phyloP scores from a whole-genome alignment of 805 yeast genomes.

The Aciculoconidium aculeatum region DNA sequence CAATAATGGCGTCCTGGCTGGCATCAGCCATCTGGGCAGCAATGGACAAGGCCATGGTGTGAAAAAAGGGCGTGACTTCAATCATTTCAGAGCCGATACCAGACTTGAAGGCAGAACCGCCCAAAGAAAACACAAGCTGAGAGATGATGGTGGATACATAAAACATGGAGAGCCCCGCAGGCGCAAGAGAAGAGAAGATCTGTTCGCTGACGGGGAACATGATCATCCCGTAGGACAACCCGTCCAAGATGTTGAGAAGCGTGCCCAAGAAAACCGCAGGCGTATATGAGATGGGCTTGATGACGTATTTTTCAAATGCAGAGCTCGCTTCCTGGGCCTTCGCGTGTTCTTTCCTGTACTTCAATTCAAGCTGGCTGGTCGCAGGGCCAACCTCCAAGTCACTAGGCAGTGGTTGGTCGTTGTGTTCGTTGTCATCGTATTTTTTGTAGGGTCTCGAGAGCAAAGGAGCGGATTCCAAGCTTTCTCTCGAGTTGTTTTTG shows the following conservation, averaged over 20 bases:
- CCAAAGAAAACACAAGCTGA: constrained; percentile 81
- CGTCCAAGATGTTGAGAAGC: constrained; percentile 83
- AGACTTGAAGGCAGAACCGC: constrained; percentile 82
- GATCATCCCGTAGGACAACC: constrained; percentile 95
- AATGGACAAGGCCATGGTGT: constrained; percentile 81
- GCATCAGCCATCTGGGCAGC: constrained; percentile 43
- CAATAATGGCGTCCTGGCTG: constrained; percentile 50
- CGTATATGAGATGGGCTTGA: constrained; percentile 41
- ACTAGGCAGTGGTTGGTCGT: constrained; percentile 5
- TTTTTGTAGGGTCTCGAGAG: too few species aligned
- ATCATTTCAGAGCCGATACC: constrained; percentile 99
- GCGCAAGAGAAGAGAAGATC: constrained; percentile 70
- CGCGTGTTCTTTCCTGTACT: not conserved
- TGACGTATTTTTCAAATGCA: constrained; percentile 9
- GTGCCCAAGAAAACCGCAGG: constrained; percentile 88
- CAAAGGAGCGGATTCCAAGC: too few species aligned
- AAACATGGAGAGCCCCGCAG: constrained; percentile 90
- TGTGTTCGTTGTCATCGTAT: constrained; percentile 4
- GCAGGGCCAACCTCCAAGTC: constrained; percentile 9
- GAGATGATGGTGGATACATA: constrained; percentile 88
- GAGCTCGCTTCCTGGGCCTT: constrained; percentile 1
- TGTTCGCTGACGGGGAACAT: constrained; percentile 88
- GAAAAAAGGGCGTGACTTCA: constrained; percentile 98
- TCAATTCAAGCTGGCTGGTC: constrained; percentile 1
- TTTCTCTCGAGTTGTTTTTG: too few species aligned